Base-by-base conservation (phyloP, 2,329 filamentous ascomycete species). In the Daldinia eschscholtzii region DNA sequence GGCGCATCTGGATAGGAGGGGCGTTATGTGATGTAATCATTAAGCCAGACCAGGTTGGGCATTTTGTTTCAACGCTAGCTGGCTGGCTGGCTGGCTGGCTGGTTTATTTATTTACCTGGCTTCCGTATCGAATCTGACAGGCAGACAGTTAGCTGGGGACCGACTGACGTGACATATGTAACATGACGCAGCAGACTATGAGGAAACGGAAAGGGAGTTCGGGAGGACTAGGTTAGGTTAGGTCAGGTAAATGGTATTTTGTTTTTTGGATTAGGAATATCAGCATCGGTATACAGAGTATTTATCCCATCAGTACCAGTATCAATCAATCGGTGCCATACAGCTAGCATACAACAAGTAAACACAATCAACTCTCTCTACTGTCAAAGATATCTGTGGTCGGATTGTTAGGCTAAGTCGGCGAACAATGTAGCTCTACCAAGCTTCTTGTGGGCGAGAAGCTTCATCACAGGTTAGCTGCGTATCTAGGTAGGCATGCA, bases 1-100 rank as follows among this genome's bases (percentile, higher is more conserved):
- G 76, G 84, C 85, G 23, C 86, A 88, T 70, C 81, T 86, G 72
- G 83, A 84, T 50, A 82, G 85, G 39, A 79, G 84, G 61, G 80
- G 83, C 28, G 79, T 83, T 44, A 75, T 74, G 72, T 75, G 56
- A 75, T 37, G n/a, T 56, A 6, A 62, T 20, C 5, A 35, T 6
- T 20, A 42, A 42, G 12, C 41, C 13, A 12, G 12, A 13, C 13
- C 5, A 12, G 35, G 35, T 39, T 15, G 35, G 35, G 35, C 33
- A 10, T 35, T 39, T 39, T 39, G 35, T 39, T 37, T 37, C 9
- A 33, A 33, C 30, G 30, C 30, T 33, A 9, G 30, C 30, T 33
- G 30, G 30, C 9, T 33, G 30, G 30, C 30, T 33, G 30, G 30
- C 30, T 33, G 30, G 30, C 9, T 33, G 30, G 30, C 30, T 33